phyloP scores from a whole-genome alignment of 2,329 filamentous ascomycete genomes.

The Fusarium zealandicum region DNA sequence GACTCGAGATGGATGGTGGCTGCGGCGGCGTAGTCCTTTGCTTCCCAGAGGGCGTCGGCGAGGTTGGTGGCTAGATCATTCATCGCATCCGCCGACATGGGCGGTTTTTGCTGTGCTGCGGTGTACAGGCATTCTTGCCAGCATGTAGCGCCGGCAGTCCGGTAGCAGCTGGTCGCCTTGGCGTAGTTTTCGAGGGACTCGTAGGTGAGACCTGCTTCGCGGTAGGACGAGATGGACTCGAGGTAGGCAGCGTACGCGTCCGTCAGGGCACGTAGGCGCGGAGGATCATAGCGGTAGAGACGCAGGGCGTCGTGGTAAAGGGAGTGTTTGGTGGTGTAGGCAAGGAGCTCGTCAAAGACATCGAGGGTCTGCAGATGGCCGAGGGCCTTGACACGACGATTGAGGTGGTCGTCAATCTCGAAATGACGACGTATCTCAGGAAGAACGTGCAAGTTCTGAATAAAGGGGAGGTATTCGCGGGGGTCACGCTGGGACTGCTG shows the following conservation, averaged over 20 bases:
- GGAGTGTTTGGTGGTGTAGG: conserved; percentile 79
- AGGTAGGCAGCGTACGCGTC: conserved; percentile 81
- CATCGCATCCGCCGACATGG: conserved; percentile 67
- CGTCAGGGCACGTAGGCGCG: conserved; percentile 72
- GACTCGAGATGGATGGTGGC: conserved; percentile 84
- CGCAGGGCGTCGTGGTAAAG: conserved; percentile 81
- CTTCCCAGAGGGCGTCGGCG: conserved; percentile 80
- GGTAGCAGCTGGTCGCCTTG: conserved; percentile 83
- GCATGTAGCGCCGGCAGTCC: conserved; percentile 74
- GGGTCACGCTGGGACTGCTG: conserved; percentile 97
- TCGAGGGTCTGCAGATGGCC: conserved; percentile 75
- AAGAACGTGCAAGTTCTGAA: conserved; percentile 84
- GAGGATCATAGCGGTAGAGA: conserved; percentile 82
- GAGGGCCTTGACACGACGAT: conserved; percentile 78
- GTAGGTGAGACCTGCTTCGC: conserved; percentile 88
- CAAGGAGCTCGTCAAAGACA: conserved; percentile 77
- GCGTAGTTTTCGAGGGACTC: conserved; percentile 81
- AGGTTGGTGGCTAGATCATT: conserved; percentile 74
- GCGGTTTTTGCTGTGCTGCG: conserved; percentile 70
- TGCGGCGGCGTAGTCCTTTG: conserved; percentile 82
- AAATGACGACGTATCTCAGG: conserved; percentile 75
- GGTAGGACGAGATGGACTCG: conserved; percentile 75
- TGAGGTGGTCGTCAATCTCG: conserved; percentile 87
- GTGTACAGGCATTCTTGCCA: conserved; percentile 92
- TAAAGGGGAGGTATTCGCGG: conserved; percentile 91